phyloP scores from a whole-genome alignment of 306 rosid species.

The Alnus rubra region DNA sequence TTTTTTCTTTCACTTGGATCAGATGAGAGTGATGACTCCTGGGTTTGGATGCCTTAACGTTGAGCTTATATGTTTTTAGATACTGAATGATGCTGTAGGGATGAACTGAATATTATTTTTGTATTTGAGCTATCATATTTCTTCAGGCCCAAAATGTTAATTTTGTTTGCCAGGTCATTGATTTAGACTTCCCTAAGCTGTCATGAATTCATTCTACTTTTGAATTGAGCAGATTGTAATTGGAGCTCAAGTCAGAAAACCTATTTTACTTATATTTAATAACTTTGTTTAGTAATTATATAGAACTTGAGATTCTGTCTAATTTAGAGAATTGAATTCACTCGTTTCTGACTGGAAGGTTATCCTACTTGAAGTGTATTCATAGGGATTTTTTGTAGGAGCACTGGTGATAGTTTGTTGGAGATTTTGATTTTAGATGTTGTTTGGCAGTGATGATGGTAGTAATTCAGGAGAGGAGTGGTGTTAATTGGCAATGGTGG shows the following conservation, averaged over 20 bases:
- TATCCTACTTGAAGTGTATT: background rate
- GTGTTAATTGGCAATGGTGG: background rate
- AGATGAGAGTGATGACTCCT: background rate
- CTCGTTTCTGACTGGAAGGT: background rate
- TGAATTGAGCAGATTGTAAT: background rate
- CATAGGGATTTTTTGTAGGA: background rate
- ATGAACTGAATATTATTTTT: background rate
- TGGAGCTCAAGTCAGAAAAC: too few relatives aligned
- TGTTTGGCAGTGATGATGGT: background rate
- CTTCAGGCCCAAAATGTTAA: background rate
- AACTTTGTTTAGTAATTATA: background rate
- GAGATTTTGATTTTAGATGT: background rate
- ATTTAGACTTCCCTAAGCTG: background rate
- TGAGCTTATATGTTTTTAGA: background rate
- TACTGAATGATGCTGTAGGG: background rate
- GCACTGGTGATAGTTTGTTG: background rate
- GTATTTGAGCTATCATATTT: background rate
- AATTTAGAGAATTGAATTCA: background rate
- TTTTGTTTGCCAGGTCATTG: background rate
- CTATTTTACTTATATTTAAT: too few relatives aligned
- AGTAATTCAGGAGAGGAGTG: background rate
- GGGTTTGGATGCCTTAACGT: slow-evolving; percentile 4
- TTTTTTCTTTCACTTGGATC: background rate
- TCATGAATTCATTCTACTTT: background rate
- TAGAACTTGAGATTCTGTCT: background rate